Evolutionary conservation across 129 eudicot species (phyloP).

Genomic region (Tagetes erecta): DNA sequence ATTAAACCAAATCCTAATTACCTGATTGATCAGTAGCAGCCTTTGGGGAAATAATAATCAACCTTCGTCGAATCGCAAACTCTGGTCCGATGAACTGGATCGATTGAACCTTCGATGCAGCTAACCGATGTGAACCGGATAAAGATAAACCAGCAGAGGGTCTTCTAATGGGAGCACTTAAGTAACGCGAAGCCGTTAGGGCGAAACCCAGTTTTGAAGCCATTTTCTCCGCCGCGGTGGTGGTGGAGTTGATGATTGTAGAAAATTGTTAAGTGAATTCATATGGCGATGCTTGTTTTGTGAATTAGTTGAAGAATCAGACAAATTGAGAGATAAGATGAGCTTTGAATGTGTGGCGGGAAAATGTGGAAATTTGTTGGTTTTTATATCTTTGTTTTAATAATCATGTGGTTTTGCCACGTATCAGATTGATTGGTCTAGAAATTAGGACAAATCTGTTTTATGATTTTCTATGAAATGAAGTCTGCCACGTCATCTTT

Average conservation of each 20-base stretch:
- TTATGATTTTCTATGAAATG: not conserved
- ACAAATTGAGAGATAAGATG: slow-evolving; percentile 55
- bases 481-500: not conserved
- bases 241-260: slow-evolving; percentile 19
- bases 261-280: slow-evolving; percentile 30
- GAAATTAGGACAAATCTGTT: not conserved
- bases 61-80: slow-evolving; percentile 29
- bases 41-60: slow-evolving; percentile 56
- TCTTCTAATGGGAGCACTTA: slow-evolving; percentile 56
- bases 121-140: slow-evolving; percentile 39
- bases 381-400: not conserved
- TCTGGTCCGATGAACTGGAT: slow-evolving; percentile 39
- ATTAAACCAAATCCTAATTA: slow-evolving; percentile 19
- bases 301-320: slow-evolving; percentile 27
- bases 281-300: not conserved
- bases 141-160: slow-evolving; percentile 35
- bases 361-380: slow-evolving; percentile 18
- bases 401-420: too few relatives aligned
- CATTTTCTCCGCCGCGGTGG: slow-evolving; percentile 51
- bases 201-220: slow-evolving; percentile 69
- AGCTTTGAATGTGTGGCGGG: slow-evolving; percentile 67
- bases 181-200: slow-evolving; percentile 52
- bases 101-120: slow-evolving; percentile 45
- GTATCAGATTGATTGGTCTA: too few relatives aligned
- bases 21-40: slow-evolving; percentile 91